Conservation (phyloP, 78 protist genomes). For the Dictyostelium capitatum region DNA sequence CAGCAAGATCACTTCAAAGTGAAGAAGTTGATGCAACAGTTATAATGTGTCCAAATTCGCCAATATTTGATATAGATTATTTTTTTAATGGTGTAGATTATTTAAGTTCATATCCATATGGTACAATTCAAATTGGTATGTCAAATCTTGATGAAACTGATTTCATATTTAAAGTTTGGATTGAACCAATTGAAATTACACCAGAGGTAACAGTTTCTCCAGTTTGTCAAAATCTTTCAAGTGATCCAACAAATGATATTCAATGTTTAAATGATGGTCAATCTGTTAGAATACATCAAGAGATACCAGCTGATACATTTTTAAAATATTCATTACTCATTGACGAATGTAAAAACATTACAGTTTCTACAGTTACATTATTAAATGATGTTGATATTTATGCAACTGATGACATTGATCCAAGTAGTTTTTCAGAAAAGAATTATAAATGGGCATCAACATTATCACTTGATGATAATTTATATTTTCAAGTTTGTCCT, state of each 20-base stretch:
- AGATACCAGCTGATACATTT: neutral
- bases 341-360: conserved; percentile 25
- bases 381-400: conserved; percentile 41
- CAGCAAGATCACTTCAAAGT: neutral
- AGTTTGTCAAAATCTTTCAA: neutral
- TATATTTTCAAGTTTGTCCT: conserved; percentile 27
- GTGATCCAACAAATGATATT: neutral
- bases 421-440: neutral
- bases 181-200: conserved; percentile 25
- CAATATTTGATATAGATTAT: neutral
- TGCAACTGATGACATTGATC: conserved; percentile 14
- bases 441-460: conserved; percentile 20
- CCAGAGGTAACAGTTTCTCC: neutral
- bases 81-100: neutral
- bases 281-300: neutral
- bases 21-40: conserved; percentile 20
- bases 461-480: conserved; percentile 43
- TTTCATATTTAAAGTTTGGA: conserved; percentile 20
- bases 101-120: conserved; percentile 21
- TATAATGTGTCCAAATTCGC: conserved; percentile 29
- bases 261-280: conserved; percentile 44
- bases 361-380: neutral
- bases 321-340: conserved; percentile 20
- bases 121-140: conserved; percentile 18
- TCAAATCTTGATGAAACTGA: neutral